Base-by-base conservation (phyloP, 2,329 filamentous ascomycete species). In the Fusarium concolor region DNA sequence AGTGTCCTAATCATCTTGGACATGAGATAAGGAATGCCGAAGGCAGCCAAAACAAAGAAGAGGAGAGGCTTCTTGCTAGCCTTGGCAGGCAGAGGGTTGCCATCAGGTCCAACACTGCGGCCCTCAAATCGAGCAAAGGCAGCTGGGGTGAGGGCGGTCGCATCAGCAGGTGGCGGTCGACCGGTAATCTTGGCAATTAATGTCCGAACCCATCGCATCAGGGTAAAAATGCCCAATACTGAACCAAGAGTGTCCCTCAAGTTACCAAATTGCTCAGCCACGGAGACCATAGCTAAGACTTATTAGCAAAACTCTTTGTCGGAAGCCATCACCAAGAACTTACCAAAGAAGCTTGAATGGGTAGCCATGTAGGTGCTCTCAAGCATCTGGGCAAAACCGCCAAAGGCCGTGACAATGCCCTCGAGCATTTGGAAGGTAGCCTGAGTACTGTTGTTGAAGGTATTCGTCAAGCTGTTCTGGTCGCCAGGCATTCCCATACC, bases 341-440 rank as follows among this genome's bases (percentile, higher is more conserved):
- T 87, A 97, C 94, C 94, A 76, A 98, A 99, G 80, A 99, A 99
- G 54, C 93, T 97, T 8, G 94, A 97, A 80, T 99, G 96, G 1
- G 96, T 99, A 29, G 96, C 96, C 96, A 99, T 99, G 75, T 97
- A 99, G 12, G 96, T 98, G 83, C 96, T 98, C 82, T 99, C 96
- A 28, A 99, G 86, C 96, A 99, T 99, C 83, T 99, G 96, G 14
- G 96, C 93, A 77, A 99, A 98, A 1, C 96, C 96, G 20, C 94
- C 94, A 83, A 99, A 99, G 4, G 96, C 94, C 24, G 93, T 93
- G 15, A 99, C 96, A 59, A 99, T 92, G 72, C 94, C 96, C 82
- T 99, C 96, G 51, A 99, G 93, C 86, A 99, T 93, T 84, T 98
- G 96, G 77, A 99, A 99, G 0, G 96, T 99, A 12, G 95, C 93